Percentiles rank a stretch among this genome's conserved stretches.
These are phyloP conservation scores for Thinopyrum elongatum DNA, from an alignment of 176 grass and related monocot species.

Conservation along the genomic window DNA sequence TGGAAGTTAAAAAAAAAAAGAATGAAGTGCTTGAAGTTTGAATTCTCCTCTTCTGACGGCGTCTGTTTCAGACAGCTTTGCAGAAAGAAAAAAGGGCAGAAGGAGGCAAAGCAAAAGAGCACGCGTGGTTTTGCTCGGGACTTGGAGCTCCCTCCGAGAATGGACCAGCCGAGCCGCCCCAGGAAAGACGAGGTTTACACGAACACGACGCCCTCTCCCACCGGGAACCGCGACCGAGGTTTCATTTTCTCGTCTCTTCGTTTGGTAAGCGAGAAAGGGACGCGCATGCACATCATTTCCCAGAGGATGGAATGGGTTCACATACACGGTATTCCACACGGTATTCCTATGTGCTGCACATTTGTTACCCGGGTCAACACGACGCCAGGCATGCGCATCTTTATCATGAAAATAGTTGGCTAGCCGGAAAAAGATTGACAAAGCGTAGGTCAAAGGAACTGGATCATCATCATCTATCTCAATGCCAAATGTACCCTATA, in stretches of 20 bases:
- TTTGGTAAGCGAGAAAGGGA: not conserved
- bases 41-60: not conserved
- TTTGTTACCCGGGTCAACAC: no score
- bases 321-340: no score
- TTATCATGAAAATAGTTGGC: no score
- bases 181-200: not conserved
- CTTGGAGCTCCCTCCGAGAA: not conserved
- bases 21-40: not conserved
- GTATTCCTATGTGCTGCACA: no score
- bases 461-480: no score
- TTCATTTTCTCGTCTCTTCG: not conserved
- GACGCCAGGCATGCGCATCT: no score
- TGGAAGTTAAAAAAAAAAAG: no score
- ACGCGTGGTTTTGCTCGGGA: slow-evolving; percentile 3
- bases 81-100: no score
- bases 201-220: not conserved
- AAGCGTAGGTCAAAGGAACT: no score
- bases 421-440: no score
- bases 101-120: not conserved
- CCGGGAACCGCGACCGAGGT: not conserved
- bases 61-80: no score
- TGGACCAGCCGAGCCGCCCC: not conserved
- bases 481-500: no score
- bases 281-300: not conserved
- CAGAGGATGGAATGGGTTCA: not conserved